These are phyloP conservation scores for Trichoderma aggressivum DNA, from an alignment of 2,329 filamentous ascomycete species.

Conservation along the genomic window DNA sequence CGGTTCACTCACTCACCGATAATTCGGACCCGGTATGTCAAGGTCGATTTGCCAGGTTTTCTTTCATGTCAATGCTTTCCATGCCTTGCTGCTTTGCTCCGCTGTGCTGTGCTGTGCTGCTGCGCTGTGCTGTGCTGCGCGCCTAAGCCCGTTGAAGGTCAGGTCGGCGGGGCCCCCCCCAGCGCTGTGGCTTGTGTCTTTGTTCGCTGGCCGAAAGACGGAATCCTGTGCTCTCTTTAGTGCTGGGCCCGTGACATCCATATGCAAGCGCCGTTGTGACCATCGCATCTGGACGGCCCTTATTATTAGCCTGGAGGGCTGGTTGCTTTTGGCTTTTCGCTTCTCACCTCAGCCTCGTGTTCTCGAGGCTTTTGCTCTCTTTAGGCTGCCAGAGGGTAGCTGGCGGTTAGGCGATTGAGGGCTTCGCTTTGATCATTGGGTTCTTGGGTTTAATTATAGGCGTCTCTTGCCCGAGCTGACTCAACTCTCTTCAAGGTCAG, in stretches of 20 bases:
- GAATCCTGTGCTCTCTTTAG: neutral
- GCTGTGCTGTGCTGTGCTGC: too few species aligned
- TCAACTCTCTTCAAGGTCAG: neutral
- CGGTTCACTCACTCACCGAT: neutral
- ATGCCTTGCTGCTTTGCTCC: too few species aligned
- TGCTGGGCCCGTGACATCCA: neutral
- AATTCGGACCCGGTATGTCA: neutral
- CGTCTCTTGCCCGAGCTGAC: neutral
- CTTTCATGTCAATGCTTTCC: too few species aligned
- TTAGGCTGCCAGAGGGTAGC: neutral
- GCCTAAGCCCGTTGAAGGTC: neutral
- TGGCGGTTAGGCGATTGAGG: neutral
- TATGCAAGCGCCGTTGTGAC: slow-evolving; percentile 8
- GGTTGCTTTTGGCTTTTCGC: neutral
- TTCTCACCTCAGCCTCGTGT: neutral
- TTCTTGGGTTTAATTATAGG: neutral
- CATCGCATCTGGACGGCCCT: neutral
- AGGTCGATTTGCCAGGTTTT: neutral
- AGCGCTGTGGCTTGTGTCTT: neutral
- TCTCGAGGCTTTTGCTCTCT: neutral
- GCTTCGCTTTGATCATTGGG: neutral
- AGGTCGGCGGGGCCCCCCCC: neutral
- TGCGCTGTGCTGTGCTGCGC: too few species aligned
- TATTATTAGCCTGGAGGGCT: neutral
- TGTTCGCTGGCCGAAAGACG: slow-evolving; percentile 5